phyloP scores from a whole-genome alignment of 495 filamentous ascomycete genomes.

The Trichoderma virens region DNA sequence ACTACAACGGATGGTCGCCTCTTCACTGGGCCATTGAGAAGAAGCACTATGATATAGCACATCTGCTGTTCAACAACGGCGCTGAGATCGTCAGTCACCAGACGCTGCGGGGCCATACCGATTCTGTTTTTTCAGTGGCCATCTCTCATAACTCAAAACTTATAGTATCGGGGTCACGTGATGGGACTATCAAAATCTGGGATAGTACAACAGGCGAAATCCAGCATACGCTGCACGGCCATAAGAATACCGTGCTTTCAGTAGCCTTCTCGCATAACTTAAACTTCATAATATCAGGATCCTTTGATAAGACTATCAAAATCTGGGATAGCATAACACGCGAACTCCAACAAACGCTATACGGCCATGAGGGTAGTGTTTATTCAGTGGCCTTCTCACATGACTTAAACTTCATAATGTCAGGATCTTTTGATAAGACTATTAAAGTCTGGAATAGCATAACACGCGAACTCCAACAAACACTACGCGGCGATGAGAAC shows the following conservation, averaged over 20 bases:
- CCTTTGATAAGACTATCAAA: neutral
- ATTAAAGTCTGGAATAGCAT: neutral
- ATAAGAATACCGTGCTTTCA: neutral
- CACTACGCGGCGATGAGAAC: neutral
- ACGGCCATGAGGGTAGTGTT: neutral
- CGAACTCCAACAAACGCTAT: neutral
- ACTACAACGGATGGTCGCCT: neutral
- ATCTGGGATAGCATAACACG: neutral
- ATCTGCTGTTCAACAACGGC: neutral
- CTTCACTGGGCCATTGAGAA: neutral
- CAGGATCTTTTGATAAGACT: neutral
- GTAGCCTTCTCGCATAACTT: neutral
- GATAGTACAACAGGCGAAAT: neutral
- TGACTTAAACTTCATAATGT: neutral
- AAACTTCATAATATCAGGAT: neutral
- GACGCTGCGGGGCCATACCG: too few relatives aligned
- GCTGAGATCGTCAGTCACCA: too few relatives aligned
- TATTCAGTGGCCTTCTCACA: neutral
- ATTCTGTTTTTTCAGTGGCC: too few relatives aligned
- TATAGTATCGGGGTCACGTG: too few relatives aligned
- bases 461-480: neutral
- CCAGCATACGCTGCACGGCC: neutral
- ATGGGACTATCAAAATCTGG: too few relatives aligned
- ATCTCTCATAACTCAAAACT: too few relatives aligned
- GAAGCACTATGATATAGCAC: neutral